These are phyloP conservation scores for Coemansia sp. DNA, from an alignment of 192 early-diverging fungal genomes.

Conservation along the genomic window DNA sequence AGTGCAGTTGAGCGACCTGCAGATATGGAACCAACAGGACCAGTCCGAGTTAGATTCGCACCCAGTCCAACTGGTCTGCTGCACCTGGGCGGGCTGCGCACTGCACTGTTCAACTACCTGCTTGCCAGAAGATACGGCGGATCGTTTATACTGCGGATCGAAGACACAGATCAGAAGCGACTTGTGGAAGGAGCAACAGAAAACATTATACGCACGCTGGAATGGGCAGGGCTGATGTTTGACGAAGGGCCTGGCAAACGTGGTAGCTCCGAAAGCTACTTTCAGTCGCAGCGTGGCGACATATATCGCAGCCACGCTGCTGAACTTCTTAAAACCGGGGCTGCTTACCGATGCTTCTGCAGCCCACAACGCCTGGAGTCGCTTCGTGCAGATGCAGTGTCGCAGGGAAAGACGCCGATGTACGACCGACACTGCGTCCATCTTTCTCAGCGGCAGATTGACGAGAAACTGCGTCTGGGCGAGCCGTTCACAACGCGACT, in stretches of 20 bases:
- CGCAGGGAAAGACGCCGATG: conserved; percentile 58
- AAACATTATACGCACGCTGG: conserved; percentile 61
- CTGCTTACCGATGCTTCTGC: conserved; percentile 92
- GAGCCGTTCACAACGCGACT: conserved; percentile 72
- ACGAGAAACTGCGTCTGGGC: conserved; percentile 59
- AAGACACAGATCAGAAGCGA: conserved; percentile 88
- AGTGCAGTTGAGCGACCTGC: conserved; percentile 21
- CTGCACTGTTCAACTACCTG: conserved; percentile 89
- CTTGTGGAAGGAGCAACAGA: conserved; percentile 73
- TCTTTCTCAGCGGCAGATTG: conserved; percentile 64
- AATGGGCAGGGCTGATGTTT: conserved; percentile 72
- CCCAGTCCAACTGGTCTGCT: conserved; percentile 91
- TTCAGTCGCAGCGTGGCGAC: conserved; percentile 76
- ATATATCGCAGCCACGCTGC: conserved; percentile 70
- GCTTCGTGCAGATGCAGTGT: conserved; percentile 57
- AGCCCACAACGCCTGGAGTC: conserved; percentile 63
- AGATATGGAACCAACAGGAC: conserved; percentile 36
- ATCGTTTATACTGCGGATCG: conserved; percentile 82
- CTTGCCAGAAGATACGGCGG: conserved; percentile 73
- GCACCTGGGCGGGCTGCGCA: conserved; percentile 90
- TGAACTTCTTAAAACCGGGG: conserved; percentile 62
- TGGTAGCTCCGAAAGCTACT: conserved; percentile 61
- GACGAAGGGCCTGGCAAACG: conserved; percentile 75
- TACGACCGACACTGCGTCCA: conserved; percentile 83
- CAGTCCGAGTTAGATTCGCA: conserved; percentile 84